phyloP scores from a whole-genome alignment of 2,329 filamentous ascomycete genomes.

The Claviceps africana region DNA sequence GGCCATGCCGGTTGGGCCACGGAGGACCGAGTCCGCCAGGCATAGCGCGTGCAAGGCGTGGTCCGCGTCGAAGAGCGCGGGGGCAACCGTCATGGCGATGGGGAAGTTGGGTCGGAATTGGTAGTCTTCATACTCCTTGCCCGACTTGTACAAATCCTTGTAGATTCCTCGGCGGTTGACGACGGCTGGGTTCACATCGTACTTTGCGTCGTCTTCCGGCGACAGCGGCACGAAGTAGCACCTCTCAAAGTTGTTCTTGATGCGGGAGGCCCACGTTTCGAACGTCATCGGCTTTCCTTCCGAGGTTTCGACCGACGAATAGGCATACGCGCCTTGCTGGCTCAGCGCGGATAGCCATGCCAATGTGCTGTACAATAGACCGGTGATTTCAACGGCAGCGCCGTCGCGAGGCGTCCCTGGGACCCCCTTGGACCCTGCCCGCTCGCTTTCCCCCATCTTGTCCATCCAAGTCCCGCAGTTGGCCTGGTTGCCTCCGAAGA shows the following conservation, averaged over 20 bases:
- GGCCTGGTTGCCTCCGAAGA: slow-evolving; percentile 84
- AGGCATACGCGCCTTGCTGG: slow-evolving; percentile 54
- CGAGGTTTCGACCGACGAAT: slow-evolving; percentile 55
- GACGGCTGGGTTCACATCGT: slow-evolving; percentile 66
- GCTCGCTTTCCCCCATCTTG: slow-evolving; percentile 98
- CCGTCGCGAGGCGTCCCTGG: slow-evolving; percentile 96
- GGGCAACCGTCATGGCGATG: slow-evolving; percentile 88
- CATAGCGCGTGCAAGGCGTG: slow-evolving; percentile 72
- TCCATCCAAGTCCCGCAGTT: slow-evolving; percentile 99
- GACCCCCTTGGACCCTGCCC: slow-evolving; percentile 79
- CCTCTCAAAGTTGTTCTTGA: slow-evolving; percentile 79
- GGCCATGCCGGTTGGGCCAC: slow-evolving; percentile 86
- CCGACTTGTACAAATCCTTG: slow-evolving; percentile 89
- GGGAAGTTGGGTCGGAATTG: slow-evolving; percentile 89
- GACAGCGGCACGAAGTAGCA: slow-evolving; percentile 76
- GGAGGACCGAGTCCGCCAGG: slow-evolving; percentile 63
- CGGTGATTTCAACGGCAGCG: slow-evolving; percentile 87
- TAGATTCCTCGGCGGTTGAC: slow-evolving; percentile 92
- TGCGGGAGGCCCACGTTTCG: slow-evolving; percentile 61
- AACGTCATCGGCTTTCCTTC: slow-evolving; percentile 52
- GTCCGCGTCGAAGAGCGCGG: slow-evolving; percentile 65
- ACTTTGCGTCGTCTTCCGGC: slow-evolving; percentile 54
- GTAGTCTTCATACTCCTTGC: slow-evolving; percentile 95
- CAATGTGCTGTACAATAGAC: slow-evolving; percentile 79
- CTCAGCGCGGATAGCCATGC: slow-evolving; percentile 62